Evolutionary conservation across 140 eudicot genomes (phyloP), one percentile per base, ranked within the genome.

Genomic region (Senecio squalidus): DNA sequence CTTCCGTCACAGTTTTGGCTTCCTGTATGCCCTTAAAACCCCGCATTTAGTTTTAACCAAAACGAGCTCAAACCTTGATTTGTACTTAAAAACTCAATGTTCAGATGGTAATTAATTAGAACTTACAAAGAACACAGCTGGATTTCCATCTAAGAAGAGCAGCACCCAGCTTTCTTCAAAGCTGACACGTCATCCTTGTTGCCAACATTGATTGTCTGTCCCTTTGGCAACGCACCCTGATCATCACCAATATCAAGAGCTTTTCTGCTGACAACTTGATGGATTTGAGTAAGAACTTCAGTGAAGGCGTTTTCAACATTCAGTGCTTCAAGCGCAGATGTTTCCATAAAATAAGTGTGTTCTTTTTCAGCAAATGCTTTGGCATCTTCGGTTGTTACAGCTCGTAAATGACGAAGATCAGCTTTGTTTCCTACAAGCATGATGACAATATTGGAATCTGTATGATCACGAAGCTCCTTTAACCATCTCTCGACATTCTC

Each of bases 211-310:
- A 70, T 76, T 3, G 77, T 76, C 48, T 76, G 69, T 51, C 81
- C 81, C 59, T 76, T 63, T 11, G 81, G 81, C 64, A 76, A 57
- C 47, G 73, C 44, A 15, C 69, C 64, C 1, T 60, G 40, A 53
- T 76, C 81, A 25, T 76, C 73, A 5, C 81, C 81, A 5, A 55
- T 18, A 17, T 75, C 80, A 10, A 75, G 76, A 24, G 80, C 80
- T 40, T 75, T 75, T 53, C 73, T 62, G 66, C 80, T 75, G 29
- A 68, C 80, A 25, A 75, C 72, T 17, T 68, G 80, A 56, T 75
- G 66, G 9, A 75, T 75, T 59, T 69, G 80, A 27, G 72, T 50
- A 33, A 74, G 79, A 17, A 75, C 80, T 61, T 75, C 76, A 5
- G 75, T 75, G 58, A 75, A 75, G 27, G 80, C 66, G n/a, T 36